Evolutionary conservation across 495 filamentous ascomycete genomes (phyloP), one percentile per base, ranked within the genome.

Genomic region (Neurospora terricola): DNA sequence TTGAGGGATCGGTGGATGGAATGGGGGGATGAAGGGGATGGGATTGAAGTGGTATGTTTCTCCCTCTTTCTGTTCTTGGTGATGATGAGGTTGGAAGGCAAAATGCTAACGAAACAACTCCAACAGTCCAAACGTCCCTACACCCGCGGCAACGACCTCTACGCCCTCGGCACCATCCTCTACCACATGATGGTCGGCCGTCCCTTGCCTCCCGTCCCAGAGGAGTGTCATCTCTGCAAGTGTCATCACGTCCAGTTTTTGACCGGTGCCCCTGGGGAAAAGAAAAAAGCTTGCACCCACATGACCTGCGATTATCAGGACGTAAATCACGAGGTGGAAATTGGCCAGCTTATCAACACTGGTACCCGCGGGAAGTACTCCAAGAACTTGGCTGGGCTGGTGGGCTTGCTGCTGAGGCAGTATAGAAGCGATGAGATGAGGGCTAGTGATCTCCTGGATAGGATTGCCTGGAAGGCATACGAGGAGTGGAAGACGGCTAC

Each of bases 101-200:
- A 18, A 42, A 23, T 70, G 72, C 72, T 73, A 38, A 74, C 45
- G 21, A 54, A 6, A 14, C 10, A 54, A 8, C 1, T 0, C 0
- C 0, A 11, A 38, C 38, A 83, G 81, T 68, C 72, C 9, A 54
- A 71, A 21, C 77, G 77, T 7, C 77, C 79, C 10, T 82, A 77
- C 38, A 79, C 81, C 3, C 74, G 70, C 27, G 78, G 79, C 21
- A 74, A 72, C 39, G 83, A 85, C 36, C 74, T 84, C 37, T 82
- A 74, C 43, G 76, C 77, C 18, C 76, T 85, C 4, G 83, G 82
- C 38, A 74, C 74, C 12, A 69, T 81, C 34, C 73, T 85, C 66
- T 83, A 78, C 74, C 73, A 69, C 14, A 84, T 85, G 83, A 84
- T 84, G 81, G 75, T 69, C 5, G 79, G 80, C 14, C 72, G 72